Conservation (phyloP, 163 green algal genomes). For the Chlamydomonas reinhardtii region DNA sequence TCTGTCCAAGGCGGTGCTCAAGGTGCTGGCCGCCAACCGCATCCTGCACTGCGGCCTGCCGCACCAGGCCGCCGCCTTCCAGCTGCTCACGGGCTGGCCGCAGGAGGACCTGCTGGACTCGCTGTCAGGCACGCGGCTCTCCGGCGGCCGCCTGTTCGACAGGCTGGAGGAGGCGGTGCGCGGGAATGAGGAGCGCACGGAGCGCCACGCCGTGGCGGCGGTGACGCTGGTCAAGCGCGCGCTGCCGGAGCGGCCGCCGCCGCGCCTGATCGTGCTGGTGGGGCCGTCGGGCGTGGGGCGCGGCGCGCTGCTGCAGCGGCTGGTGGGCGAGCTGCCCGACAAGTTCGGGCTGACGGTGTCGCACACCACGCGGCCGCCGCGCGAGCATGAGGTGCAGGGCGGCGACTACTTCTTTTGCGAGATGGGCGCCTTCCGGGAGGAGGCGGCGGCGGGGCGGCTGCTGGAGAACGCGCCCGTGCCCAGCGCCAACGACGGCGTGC, state of each 20-base stretch:
- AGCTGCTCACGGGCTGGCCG: conserved; percentile 82
- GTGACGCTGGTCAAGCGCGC: conserved; percentile 61
- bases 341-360: conserved; percentile 76
- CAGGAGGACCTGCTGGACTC: conserved; percentile 78
- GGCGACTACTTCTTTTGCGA: conserved; percentile 67
- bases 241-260: conserved; percentile 66
- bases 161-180: conserved; percentile 66
- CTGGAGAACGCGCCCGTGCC: conserved; percentile 61
- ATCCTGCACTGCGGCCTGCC: conserved; percentile 63
- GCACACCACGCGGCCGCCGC: conserved; percentile 65
- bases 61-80: conserved; percentile 62
- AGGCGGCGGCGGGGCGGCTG: conserved; percentile 58
- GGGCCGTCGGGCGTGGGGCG: conserved; percentile 73
- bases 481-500: conserved; percentile 28
- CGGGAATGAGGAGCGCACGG: conserved; percentile 34
- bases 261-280: conserved; percentile 78
- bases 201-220: conserved; percentile 58
- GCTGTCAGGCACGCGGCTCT: conserved; percentile 53
- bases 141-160: conserved; percentile 69
- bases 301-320: conserved; percentile 59
- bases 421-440: conserved; percentile 58
- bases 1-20: conserved; percentile 84
- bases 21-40: conserved; percentile 78
- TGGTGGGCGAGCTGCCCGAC: conserved; percentile 71
- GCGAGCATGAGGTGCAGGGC: conserved; percentile 70